A percentile compares a stretch with the other conserved stretches of the same genome.
Evolutionary conservation across 140 eudicot species (phyloP).

Genomic region (Anethum foeniculum): DNA sequence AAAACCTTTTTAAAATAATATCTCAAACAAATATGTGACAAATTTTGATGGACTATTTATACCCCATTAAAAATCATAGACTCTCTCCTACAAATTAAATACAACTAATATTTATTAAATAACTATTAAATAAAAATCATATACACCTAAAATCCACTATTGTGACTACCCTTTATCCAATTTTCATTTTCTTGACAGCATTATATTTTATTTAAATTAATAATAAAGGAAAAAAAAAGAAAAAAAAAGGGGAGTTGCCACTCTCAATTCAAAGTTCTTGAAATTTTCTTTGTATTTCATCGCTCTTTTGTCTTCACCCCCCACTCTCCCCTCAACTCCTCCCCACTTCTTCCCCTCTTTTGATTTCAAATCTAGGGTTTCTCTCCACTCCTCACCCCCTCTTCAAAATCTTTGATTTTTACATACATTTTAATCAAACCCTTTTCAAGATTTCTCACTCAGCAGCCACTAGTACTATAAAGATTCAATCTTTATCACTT

Average conservation of each 20-base stretch:
- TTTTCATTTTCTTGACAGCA: no score
- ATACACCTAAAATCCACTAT: no score
- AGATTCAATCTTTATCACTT: conserved; percentile 25
- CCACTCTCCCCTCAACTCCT: conserved; percentile 29
- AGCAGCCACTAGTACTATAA: neutral
- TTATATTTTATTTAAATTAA: no score
- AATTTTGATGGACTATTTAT: no score
- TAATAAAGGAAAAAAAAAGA: neutral
- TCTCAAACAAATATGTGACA: no score
- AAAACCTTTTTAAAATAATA: no score
- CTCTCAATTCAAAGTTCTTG: conserved; percentile 45
- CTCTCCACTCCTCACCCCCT: conserved; percentile 15
- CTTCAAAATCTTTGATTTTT: conserved; percentile 8
- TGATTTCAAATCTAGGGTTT: conserved; percentile 85
- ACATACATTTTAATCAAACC: conserved; percentile 26
- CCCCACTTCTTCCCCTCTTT: conserved; percentile 15
- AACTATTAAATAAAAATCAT: no score
- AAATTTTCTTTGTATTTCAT: conserved; percentile 21
- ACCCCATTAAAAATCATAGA: no score
- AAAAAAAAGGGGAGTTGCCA: neutral
- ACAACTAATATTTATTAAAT: no score
- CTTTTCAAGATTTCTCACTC: conserved; percentile 6
- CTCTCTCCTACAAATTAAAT: no score
- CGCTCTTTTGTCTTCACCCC: conserved; percentile 51
- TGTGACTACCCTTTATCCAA: no score